These are phyloP conservation scores for Kingdonia uniflora DNA, from an alignment of 164 flowering plant species.

Conservation along the genomic window DNA sequence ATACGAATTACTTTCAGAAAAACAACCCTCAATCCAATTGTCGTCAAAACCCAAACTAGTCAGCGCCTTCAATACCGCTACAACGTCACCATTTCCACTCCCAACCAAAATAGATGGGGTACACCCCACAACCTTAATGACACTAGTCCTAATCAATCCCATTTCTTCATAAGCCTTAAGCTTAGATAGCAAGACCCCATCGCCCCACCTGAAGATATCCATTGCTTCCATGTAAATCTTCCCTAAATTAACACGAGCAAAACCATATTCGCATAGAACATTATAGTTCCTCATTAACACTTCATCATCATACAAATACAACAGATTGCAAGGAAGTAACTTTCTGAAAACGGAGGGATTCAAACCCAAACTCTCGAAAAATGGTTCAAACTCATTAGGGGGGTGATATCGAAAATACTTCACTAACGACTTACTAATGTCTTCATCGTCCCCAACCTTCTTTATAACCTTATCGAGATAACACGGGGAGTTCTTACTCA, in stretches of 20 bases:
- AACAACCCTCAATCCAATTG: too few relatives aligned
- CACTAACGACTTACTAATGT: slow-evolving; percentile 22
- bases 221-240: slow-evolving; percentile 47
- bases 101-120: too few relatives aligned
- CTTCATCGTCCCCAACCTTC: slow-evolving; percentile 21
- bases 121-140: too few relatives aligned
- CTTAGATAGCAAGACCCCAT: slow-evolving; percentile 50
- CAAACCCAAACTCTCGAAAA: slow-evolving; percentile 83
- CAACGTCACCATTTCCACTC: too few relatives aligned
- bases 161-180: slow-evolving; percentile 22
- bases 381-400: too few relatives aligned
- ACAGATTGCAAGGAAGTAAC: slow-evolving; percentile 42
- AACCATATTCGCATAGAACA: slow-evolving; percentile 52
- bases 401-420: slow-evolving; percentile 67
- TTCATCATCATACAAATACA: slow-evolving; percentile 52
- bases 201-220: slow-evolving; percentile 41
- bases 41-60: too few relatives aligned
- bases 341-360: slow-evolving; percentile 27
- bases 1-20: too few relatives aligned
- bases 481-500: slow-evolving; percentile 56
- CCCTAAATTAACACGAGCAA: slow-evolving; percentile 48
- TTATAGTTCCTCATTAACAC: slow-evolving; percentile 47
- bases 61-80: too few relatives aligned
- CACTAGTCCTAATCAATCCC: slow-evolving; percentile 31
- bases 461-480: slow-evolving; percentile 36